Evolutionary conservation across 2,329 filamentous ascomycete genomes (phyloP).

Genomic region (Aspergillus aculeatus): DNA sequence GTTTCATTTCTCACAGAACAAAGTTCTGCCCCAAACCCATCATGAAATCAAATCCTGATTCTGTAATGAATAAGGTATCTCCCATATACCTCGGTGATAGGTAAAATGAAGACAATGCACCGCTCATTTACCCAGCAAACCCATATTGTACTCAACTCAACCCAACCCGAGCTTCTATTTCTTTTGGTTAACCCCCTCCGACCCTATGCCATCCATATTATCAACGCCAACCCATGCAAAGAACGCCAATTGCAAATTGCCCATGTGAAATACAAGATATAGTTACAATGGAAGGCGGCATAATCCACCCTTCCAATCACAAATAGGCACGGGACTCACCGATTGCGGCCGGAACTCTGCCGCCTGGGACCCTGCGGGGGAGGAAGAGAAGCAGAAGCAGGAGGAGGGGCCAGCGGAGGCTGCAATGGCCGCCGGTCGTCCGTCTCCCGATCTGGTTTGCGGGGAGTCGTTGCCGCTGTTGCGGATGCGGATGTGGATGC

Average conservation of each 20-base stretch:
- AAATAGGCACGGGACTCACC: background rate
- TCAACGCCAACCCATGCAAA: background rate
- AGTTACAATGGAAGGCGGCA: background rate
- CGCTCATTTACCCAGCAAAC: too few species aligned
- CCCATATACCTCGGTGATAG: too few species aligned
- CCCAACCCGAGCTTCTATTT: background rate
- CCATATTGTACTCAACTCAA: too few species aligned
- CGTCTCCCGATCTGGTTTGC: constrained; percentile 20
- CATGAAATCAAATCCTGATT: too few species aligned
- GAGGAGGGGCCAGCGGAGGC: background rate
- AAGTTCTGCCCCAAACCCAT: too few species aligned
- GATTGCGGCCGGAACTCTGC: constrained; percentile 15
- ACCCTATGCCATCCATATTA: background rate
- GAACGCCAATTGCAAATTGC: background rate
- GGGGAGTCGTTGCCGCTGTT: background rate
- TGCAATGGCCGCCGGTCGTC: constrained; percentile 20
- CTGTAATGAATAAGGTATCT: too few species aligned
- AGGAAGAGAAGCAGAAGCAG: background rate
- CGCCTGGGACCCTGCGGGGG: constrained; percentile 7
- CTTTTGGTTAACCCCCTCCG: background rate
- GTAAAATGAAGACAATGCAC: too few species aligned
- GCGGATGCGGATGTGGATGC: constrained; percentile 20
- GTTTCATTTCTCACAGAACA: too few species aligned
- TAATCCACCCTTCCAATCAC: background rate
- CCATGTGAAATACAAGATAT: background rate